A percentile compares a stretch with the other conserved stretches of the same genome.
These are phyloP conservation scores for Lactifluus hygrophoroides DNA, from an alignment of 768 basidiomycete genomes.

Conservation along the genomic window DNA sequence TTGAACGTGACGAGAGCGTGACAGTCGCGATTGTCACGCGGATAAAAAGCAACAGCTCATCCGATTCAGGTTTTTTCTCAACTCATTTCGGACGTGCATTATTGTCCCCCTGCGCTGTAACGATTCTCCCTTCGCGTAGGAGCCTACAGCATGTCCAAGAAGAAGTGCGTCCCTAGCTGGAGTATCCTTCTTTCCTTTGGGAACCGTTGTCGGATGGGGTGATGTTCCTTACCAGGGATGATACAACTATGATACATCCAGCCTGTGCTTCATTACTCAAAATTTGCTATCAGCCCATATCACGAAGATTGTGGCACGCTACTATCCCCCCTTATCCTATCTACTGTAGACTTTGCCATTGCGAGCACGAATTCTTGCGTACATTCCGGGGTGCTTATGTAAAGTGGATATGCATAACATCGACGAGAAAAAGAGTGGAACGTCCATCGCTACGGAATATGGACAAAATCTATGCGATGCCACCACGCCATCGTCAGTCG, in stretches of 20 bases:
- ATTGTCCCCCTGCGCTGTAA: slow-evolving; percentile 33
- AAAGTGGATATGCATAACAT: too few relatives aligned
- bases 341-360: neutral
- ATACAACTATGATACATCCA: slow-evolving; percentile 20
- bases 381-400: too few relatives aligned
- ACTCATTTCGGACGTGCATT: slow-evolving; percentile 35
- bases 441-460: neutral
- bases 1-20: neutral
- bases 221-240: slow-evolving; percentile 35
- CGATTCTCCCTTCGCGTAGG: slow-evolving; percentile 27
- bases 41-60: neutral
- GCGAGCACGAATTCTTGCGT: too few relatives aligned
- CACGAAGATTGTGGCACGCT: neutral
- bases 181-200: slow-evolving; percentile 26
- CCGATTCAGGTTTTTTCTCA: neutral
- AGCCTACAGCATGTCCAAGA: slow-evolving; percentile 34
- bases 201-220: slow-evolving; percentile 24
- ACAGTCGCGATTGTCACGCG: neutral
- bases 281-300: neutral
- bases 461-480: neutral
- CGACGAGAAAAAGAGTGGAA: too few relatives aligned
- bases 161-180: slow-evolving; percentile 28
- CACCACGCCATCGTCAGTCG: neutral
- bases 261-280: neutral
- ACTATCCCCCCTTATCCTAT: neutral